Base-by-base conservation (phyloP, 768 basidiomycete species). In the Pleurotus cornucopiae region DNA sequence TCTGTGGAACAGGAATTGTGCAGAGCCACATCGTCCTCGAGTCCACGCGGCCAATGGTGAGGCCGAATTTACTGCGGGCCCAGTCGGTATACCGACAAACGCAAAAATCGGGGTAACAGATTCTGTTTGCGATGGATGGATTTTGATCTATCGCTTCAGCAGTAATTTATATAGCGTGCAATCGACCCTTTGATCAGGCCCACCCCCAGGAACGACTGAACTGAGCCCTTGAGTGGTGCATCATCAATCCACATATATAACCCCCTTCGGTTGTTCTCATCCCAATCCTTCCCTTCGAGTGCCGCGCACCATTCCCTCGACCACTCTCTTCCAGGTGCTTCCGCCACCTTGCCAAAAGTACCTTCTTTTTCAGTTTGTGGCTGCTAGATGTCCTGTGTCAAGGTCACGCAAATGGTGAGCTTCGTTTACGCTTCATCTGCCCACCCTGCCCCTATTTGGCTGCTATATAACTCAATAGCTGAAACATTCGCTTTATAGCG, bases 331-430 rank as follows among this genome's bases (percentile, higher is more conserved):
- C 18, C 44, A 44, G 49, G 49, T 49, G 46, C 49, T 51, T 53
- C 57, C 49, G 39, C 41, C 41, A 16, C 20, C 41, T 61, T 65
- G 61, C 62, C 65, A 62, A 60, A 54, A 59, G 37, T 46, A 60
- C 49, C 57, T 54, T 56, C 61, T 57, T 53, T 49, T 55, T 57
- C 57, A 18, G 26, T 43, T 13, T 37, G 34, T 43, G 56, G 46
- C 57, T 34, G 30, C 30, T 64, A 61, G 62, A 72, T 73, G 69
- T 66, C 62, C 64, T 69, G 64, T 61, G 69, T 69, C 65, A 71
- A 70, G 54, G 59, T 67, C 58, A 61, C 66, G 63, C 65, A 64
- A 62, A 69, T 67, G 68, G 73, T 74, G 60, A 66, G 73, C 68
- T 55, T 53, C 34, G 45, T 54, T 16, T 16, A 13, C 55, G 56